Evolutionary conservation across 192 early-diverging fungal species (phyloP).

Genomic region (Entomortierella lignicola): DNA sequence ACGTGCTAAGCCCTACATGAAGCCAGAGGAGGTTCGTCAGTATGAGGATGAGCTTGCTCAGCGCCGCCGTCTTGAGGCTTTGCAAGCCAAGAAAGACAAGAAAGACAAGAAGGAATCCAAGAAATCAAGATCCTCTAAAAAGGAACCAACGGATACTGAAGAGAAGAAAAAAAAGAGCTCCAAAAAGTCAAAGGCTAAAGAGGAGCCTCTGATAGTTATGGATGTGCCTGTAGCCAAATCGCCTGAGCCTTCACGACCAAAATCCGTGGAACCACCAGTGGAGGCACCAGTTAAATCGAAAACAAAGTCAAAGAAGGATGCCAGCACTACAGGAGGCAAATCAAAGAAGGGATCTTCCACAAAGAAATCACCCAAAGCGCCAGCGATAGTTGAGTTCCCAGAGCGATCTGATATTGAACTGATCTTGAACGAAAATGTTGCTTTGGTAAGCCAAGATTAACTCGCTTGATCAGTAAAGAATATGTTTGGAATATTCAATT

Average conservation of each 20-base stretch:
- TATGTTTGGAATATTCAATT: background rate
- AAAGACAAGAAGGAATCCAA: slow-evolving; percentile 51
- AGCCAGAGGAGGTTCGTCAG: slow-evolving; percentile 65
- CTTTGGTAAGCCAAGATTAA: slow-evolving; percentile 29
- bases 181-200: slow-evolving; percentile 20
- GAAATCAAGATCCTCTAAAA: slow-evolving; percentile 57
- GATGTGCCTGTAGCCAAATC: slow-evolving; percentile 16
- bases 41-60: slow-evolving; percentile 58
- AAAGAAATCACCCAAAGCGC: slow-evolving; percentile 36
- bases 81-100: slow-evolving; percentile 46
- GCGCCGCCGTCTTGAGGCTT: slow-evolving; percentile 39
- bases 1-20: slow-evolving; percentile 61
- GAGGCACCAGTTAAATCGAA: background rate
- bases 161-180: slow-evolving; percentile 41
- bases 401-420: slow-evolving; percentile 34
- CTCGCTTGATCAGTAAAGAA: background rate
- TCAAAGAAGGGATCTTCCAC: slow-evolving; percentile 14
- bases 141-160: slow-evolving; percentile 16
- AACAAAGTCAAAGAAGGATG: slow-evolving; percentile 12
- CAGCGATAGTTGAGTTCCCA: slow-evolving; percentile 37
- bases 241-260: slow-evolving; percentile 8
- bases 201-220: slow-evolving; percentile 14
- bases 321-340: background rate
- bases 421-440: slow-evolving; percentile 30
- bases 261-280: slow-evolving; percentile 1